Evolutionary conservation across 441 rosid genomes (phyloP).

Genomic region (Flueggea neowawraea): DNA sequence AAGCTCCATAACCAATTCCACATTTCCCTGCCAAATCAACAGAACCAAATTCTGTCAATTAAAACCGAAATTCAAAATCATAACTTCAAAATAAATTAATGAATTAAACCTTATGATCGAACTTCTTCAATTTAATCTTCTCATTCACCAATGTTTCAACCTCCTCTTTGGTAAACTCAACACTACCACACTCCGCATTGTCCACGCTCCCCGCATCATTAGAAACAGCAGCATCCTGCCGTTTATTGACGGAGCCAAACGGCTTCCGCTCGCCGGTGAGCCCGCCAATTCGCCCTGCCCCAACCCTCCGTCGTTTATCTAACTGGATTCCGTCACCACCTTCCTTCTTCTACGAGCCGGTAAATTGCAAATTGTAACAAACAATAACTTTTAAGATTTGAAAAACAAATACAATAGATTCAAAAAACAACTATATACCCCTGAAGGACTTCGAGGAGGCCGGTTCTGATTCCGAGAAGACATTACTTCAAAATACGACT

Average conservation of each 20-base stretch:
- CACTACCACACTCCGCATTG: conserved; percentile 33
- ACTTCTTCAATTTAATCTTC: conserved; percentile 65
- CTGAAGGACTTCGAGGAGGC: conserved; percentile 71
- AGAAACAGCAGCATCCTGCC: conserved; percentile 41
- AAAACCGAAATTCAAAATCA: not conserved
- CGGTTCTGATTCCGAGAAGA: conserved; percentile 80
- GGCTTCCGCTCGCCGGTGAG: conserved; percentile 41
- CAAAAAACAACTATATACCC: conserved; percentile 31
- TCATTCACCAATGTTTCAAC: conserved; percentile 70
- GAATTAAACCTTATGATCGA: conserved; percentile 70
- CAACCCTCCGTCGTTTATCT: conserved; percentile 70
- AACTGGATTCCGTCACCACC: conserved; percentile 40
- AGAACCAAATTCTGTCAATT: not conserved
- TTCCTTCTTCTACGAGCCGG: conserved; percentile 57
- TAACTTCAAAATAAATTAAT: not conserved
- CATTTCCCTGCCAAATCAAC: conserved; percentile 46
- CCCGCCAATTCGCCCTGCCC: conserved; percentile 37
- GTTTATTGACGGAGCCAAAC: conserved; percentile 39
- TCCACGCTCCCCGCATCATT: conserved; percentile 42
- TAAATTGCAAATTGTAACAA: no score
- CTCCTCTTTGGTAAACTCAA: conserved; percentile 76
- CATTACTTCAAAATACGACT: conserved; percentile 24
- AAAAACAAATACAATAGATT: not conserved
- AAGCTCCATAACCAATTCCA: conserved; percentile 56
- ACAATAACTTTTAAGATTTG: no score